Percentiles rank a stretch among this genome's conserved stretches.
phyloP scores from a whole-genome alignment of 1,284 basidiomycete genomes.

The Thecaphora frezii region DNA sequence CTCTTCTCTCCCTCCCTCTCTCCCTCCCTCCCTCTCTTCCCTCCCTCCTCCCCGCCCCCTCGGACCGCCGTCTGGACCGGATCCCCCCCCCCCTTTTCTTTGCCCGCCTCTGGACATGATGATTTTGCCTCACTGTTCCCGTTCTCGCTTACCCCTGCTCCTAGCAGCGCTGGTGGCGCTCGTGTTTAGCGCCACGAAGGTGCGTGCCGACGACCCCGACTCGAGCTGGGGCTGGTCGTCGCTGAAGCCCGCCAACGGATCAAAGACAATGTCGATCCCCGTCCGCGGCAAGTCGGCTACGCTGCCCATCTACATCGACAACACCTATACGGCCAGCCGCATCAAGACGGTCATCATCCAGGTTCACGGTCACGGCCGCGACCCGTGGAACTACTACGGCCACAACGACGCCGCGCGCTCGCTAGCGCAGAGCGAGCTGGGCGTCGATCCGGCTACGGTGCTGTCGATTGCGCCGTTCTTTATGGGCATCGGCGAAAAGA shows the following conservation, averaged over 20 bases:
- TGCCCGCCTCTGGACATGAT: not conserved
- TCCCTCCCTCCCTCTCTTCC: too few relatives aligned
- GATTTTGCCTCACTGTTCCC: not conserved
- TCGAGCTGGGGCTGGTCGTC: not conserved
- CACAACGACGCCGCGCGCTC: not conserved
- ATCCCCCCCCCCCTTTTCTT: constrained; percentile 1
- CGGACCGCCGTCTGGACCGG: not conserved
- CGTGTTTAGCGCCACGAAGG: not conserved
- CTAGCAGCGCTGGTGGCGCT: not conserved
- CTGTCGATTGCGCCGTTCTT: not conserved
- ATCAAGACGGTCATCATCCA: not conserved
- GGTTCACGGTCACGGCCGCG: not conserved
- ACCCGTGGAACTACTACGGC: not conserved
- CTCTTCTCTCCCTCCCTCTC: too few relatives aligned
- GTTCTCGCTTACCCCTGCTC: not conserved
- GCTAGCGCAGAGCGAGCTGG: not conserved
- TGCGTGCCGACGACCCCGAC: not conserved
- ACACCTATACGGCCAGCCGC: not conserved
- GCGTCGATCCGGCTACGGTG: not conserved
- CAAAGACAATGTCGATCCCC: not conserved
- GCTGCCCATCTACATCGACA: not conserved
- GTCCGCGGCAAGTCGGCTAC: not conserved
- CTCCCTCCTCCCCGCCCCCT: too few relatives aligned
- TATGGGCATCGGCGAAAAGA: not conserved
- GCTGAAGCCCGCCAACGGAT: not conserved